Base-by-base conservation (phyloP, 2,329 filamentous ascomycete genomes). In the Fusarium continuum region DNA sequence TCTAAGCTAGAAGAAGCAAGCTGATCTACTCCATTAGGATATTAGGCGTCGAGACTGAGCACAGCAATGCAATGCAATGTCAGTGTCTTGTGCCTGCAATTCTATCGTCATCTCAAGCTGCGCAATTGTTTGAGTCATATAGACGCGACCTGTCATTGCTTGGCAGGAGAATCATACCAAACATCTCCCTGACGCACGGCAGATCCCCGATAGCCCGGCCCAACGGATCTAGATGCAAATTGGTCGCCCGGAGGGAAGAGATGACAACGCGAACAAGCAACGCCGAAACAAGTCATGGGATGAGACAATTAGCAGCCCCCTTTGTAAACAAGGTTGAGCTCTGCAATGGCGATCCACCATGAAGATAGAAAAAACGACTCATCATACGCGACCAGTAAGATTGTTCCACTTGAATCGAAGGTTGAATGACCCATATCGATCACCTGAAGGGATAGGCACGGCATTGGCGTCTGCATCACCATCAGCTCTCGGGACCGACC, bases 171-270 rank as follows among this genome's bases (percentile, higher is more conserved):
- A 32, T 22, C 45, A 62, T 40, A 50, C 39, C 56, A 46, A 39
- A 17, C 20, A 46, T 40, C 32, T 48, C 35, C 22, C 16, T 26
- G 11, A 29, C 16, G 31, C 39, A 39, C 26, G 22, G 36, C 19
- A 53, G 35, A 56, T 48, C 40, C 53, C 31, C 36, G 46, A 64
- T 40, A 50, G 26, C 43, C 48, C 43, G 53, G 40, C 28, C 31
- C 13, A 36, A 20, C 25, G 50, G 49, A 58, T 39, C 23, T 32
- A 35, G 35, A 34, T 38, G 22, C 11, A 16, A 38, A 14, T 36
- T 25, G 54, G 65, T 67, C 34, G 32, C 17, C 43, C 28, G 55
- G 67, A 70, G 67, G 48, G 55, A 70, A 70, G 67, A 70, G 67
- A 61, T n/a, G 53, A 70, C 56, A 63, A 60, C 62, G 55, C 65